phyloP scores from a whole-genome alignment of 129 eudicot species.

The Artemisia argyi region DNA sequence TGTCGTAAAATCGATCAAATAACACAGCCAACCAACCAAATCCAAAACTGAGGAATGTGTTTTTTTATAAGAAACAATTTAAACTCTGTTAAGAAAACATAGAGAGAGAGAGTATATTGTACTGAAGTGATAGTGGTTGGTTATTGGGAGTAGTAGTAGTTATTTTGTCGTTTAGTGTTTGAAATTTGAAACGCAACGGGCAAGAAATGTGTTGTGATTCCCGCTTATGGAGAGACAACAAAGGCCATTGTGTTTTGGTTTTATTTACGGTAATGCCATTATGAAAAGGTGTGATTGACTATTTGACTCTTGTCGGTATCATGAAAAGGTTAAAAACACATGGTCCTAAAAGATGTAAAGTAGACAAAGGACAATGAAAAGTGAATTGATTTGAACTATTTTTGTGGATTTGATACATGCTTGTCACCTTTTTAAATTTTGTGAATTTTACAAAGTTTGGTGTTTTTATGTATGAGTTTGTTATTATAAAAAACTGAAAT shows the following conservation, averaged over 20 bases:
- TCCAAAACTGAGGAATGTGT: neutral
- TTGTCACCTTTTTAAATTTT: conserved; percentile 7
- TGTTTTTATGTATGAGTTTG: neutral
- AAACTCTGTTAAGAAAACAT: neutral
- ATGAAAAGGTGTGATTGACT: conserved; percentile 27
- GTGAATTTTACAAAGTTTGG: neutral
- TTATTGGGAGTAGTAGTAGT: conserved; percentile 26
- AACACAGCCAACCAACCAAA: neutral
- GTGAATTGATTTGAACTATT: conserved; percentile 1
- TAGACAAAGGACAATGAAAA: conserved; percentile 16
- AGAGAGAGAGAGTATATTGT: conserved; percentile 1
- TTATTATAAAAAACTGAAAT: too few relatives aligned
- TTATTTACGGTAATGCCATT: conserved; percentile 23
- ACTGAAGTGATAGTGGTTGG: conserved; percentile 18
- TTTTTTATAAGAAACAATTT: neutral
- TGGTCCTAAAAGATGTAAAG: conserved; percentile 29
- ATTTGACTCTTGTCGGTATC: conserved; percentile 30
- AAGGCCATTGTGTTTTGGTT: conserved; percentile 6
- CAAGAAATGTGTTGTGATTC: conserved; percentile 28
- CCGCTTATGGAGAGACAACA: conserved; percentile 37
- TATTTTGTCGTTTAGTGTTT: conserved; percentile 33
- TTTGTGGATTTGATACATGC: conserved; percentile 1
- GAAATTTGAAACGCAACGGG: conserved; percentile 44
- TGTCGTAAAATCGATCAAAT: conserved; percentile 29
- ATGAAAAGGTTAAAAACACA: conserved; percentile 39